phyloP scores from a whole-genome alignment of 495 filamentous ascomycete species.

The Parachaetomium inaequale region DNA sequence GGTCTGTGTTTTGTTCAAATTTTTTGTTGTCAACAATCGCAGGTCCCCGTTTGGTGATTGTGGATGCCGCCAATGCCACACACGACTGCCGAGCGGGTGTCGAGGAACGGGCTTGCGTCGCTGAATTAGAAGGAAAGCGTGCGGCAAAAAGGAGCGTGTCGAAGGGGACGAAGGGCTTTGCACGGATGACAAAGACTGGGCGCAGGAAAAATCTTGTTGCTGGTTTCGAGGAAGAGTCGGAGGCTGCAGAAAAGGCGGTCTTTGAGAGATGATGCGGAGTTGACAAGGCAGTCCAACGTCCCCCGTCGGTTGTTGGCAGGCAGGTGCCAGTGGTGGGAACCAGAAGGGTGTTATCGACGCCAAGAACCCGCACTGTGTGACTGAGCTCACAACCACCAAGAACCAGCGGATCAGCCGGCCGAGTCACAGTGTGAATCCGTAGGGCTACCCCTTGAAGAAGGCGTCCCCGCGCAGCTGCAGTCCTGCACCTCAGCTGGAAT shows the following conservation, averaged over 20 bases:
- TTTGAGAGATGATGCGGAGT: slow-evolving; percentile 28
- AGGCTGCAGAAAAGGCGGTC: slow-evolving; percentile 10
- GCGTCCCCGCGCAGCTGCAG: neutral
- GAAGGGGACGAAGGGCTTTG: slow-evolving; percentile 17
- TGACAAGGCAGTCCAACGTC: slow-evolving; percentile 17
- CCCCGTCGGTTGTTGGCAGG: slow-evolving; percentile 11
- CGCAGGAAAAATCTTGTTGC: slow-evolving; percentile 10
- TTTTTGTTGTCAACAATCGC: slow-evolving; percentile 38
- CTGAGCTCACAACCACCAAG: too few species aligned
- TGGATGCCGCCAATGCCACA: slow-evolving; percentile 27
- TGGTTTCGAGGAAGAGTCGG: slow-evolving; percentile 10
- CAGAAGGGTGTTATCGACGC: too few species aligned
- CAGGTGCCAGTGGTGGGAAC: neutral
- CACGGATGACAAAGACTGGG: slow-evolving; percentile 1
- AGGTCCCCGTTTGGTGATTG: slow-evolving; percentile 24
- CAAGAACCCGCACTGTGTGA: neutral
- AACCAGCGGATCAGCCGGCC: neutral
- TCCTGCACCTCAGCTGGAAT: too few species aligned
- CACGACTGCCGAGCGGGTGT: slow-evolving; percentile 4
- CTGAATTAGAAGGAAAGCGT: slow-evolving; percentile 10
- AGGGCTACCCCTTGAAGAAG: neutral
- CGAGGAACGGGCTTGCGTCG: slow-evolving; percentile 6
- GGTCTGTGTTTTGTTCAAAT: slow-evolving; percentile 30
- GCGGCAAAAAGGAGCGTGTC: slow-evolving; percentile 23
- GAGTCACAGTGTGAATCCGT: neutral